A percentile compares a stretch with the other conserved stretches of the same genome.
phyloP scores from a whole-genome alignment of 352 stramenopile genomes.

The Pythium monospermum region DNA sequence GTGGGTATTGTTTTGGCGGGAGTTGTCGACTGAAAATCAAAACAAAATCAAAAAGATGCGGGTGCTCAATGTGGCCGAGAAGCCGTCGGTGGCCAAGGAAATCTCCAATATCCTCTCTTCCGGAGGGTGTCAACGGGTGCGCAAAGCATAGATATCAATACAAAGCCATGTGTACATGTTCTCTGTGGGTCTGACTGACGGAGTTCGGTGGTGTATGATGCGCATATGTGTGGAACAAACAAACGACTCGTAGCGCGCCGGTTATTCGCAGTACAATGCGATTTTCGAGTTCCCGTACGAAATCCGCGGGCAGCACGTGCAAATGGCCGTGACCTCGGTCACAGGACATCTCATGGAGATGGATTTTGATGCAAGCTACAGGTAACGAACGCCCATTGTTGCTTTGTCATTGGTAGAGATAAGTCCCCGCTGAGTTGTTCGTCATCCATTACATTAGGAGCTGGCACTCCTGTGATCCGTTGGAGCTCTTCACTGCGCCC shows the following conservation, averaged over 20 bases:
- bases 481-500: conserved; percentile 92
- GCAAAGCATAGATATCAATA: too few relatives aligned
- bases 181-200: too few relatives aligned
- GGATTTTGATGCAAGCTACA: conserved; percentile 89
- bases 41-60: conserved; percentile 40
- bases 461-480: conserved; percentile 92
- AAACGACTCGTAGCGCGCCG: conserved; percentile 35
- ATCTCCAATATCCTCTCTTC: conserved; percentile 93
- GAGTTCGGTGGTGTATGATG: background rate
- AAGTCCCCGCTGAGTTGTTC: background rate
- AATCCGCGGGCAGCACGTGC: conserved; percentile 72
- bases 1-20: conserved; percentile 13
- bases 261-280: conserved; percentile 85
- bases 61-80: conserved; percentile 98
- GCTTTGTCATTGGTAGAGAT: background rate
- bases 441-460: too few relatives aligned
- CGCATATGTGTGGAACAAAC: background rate
- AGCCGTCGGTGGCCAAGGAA: conserved; percentile 98
- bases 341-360: conserved; percentile 97
- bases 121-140: conserved; percentile 50
- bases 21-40: too few relatives aligned
- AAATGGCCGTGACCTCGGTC: conserved; percentile 96
- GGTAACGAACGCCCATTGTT: conserved; percentile 22
- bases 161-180: background rate
- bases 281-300: conserved; percentile 91